Conservation (phyloP, 768 basidiomycete genomes). For the Hortiboletus campestris region DNA sequence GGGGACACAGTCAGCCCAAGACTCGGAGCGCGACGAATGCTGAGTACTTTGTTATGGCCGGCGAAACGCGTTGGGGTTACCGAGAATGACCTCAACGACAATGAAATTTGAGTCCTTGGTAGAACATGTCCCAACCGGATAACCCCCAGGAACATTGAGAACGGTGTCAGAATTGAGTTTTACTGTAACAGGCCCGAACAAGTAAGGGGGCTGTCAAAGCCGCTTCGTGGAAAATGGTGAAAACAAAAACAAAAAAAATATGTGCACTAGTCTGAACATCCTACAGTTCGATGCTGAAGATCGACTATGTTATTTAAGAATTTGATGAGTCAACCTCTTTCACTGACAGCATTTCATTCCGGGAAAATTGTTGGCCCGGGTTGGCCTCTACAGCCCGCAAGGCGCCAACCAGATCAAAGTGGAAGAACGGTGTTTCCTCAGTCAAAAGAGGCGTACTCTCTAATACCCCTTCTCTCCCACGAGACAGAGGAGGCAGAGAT, state of each 20-base stretch:
- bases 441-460: slow-evolving; percentile 39
- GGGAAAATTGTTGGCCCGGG: neutral
- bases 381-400: slow-evolving; percentile 65
- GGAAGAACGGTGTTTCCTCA: slow-evolving; percentile 80
- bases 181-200: too few relatives aligned
- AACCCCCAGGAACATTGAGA: slow-evolving; percentile 11
- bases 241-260: neutral
- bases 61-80: slow-evolving; percentile 25
- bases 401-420: slow-evolving; percentile 77
- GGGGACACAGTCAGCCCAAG: slow-evolving; percentile 2
- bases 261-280: neutral
- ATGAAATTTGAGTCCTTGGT: neutral
- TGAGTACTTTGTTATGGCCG: slow-evolving; percentile 42
- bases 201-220: neutral
- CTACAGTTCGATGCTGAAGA: neutral
- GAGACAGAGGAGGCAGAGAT: slow-evolving; percentile 6
- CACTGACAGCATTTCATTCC: slow-evolving; percentile 4
- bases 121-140: neutral
- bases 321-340: slow-evolving; percentile 4
- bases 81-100: slow-evolving; percentile 25
- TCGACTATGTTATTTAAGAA: neutral
- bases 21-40: neutral
- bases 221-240: slow-evolving; percentile 1
- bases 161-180: neutral
- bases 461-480: neutral